Base-by-base conservation (phyloP, 2,329 filamentous ascomycete genomes). In the Beauveria bassiana region DNA sequence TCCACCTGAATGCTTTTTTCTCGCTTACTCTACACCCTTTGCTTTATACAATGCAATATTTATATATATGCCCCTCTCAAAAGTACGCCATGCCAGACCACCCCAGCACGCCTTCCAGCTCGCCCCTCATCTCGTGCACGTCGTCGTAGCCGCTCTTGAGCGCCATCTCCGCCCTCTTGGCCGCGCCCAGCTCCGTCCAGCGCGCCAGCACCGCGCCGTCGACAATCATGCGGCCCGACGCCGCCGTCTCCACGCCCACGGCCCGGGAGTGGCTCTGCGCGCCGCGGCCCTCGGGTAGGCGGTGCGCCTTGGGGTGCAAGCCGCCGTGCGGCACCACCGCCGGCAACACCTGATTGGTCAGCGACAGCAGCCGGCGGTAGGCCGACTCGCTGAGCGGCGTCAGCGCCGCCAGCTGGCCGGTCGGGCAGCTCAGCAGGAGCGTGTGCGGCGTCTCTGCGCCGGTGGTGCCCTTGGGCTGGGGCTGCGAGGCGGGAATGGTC, bases 341-440 rank as follows among this genome's bases (percentile, higher is more conserved):
- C 40, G 86, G 90, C 9, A 87, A 81, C 1, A 99, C 80, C 70
- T 96, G 92, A 4, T 87, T 89, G 52, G 93, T 85, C 4, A 99
- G 79, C 1, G 90, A 91, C 4, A 87, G 87, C 3, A 99, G 82
- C 0, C 93, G 88, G 1, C 95, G 88, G 75, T 98, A 98, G 12
- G 87, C 81, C 6, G 87, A 80, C 73, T 98, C 93, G 0, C 86
- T 79, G 1, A 98, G 79, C 0, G 93, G 86, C 0, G 89, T 89
- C 10, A 99, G 80, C 9, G 93, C 79, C 0, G 89, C 86, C 14
- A 98, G 75, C 22, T 88, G 84, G 55, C 95, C 95, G 0, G 90
- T 90, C 8, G 86, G 79, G 0, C 88, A 87, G n/a, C 88, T 84
- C 50, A 92, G 77, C 61, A 96, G 84, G 62, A 93, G 78, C 49